These are phyloP conservation scores for Komagataella kurtzmanii DNA, from an alignment of 805 yeast species.

Conservation along the genomic window DNA sequence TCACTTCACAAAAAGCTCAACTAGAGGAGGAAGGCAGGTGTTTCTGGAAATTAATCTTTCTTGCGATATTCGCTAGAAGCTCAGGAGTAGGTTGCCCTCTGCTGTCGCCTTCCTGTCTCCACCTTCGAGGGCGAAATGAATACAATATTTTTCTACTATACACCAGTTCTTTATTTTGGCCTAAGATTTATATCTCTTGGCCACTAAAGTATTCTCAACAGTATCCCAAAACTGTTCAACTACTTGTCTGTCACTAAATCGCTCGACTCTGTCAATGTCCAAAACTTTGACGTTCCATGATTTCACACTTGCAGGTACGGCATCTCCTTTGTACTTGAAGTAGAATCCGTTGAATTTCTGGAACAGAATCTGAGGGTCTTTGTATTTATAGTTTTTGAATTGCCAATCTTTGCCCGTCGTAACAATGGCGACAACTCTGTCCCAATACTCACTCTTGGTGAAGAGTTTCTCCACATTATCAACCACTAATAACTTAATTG, in stretches of 20 bases:
- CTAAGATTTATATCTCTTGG: constrained; percentile 41
- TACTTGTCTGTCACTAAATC: constrained; percentile 84
- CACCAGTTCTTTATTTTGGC: neutral
- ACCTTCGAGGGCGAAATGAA: neutral
- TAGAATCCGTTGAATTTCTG: constrained; percentile 77
- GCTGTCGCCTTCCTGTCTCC: neutral
- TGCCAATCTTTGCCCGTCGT: constrained; percentile 99
- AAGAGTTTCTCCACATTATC: constrained; percentile 79
- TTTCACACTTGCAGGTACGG: constrained; percentile 57
- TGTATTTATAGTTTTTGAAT: constrained; percentile 75
- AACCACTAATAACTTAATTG: constrained; percentile 62
- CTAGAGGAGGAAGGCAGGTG: neutral
- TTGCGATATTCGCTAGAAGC: neutral
- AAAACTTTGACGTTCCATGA: constrained; percentile 86
- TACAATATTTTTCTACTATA: neutral
- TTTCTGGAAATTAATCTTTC: neutral
- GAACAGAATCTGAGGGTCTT: constrained; percentile 67
- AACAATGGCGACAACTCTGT: constrained; percentile 86
- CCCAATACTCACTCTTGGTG: constrained; percentile 96
- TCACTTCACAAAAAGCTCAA: neutral
- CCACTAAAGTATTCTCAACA: constrained; percentile 58
- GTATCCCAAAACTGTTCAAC: constrained; percentile 77
- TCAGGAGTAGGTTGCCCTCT: neutral
- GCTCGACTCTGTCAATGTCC: constrained; percentile 62
- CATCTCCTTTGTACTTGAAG: constrained; percentile 65